Evolutionary conservation across 2,329 filamentous ascomycete genomes (phyloP).

Genomic region (Penicillium sp.): DNA sequence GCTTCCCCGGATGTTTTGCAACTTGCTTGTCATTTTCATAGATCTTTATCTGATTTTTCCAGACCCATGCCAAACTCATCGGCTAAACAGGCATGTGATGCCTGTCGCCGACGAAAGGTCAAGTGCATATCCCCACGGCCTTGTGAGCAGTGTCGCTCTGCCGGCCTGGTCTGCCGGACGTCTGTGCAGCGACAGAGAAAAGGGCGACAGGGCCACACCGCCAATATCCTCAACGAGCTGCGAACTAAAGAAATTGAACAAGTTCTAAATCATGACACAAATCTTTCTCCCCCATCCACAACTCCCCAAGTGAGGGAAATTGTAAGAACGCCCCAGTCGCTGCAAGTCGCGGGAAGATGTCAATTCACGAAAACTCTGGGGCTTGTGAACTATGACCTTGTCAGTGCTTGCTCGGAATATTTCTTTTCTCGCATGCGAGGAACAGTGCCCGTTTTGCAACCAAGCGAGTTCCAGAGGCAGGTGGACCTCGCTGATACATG

Average conservation of each 20-base stretch:
- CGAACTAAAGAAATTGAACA: conserved; percentile 3
- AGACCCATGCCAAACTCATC: neutral
- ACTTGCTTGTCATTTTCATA: neutral
- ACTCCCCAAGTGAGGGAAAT: neutral
- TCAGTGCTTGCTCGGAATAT: conserved; percentile 20
- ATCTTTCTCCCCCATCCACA: neutral
- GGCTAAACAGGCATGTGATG: conserved; percentile 24
- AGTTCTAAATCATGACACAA: neutral
- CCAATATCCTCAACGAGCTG: conserved; percentile 23
- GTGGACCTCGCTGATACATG: conserved; percentile 21
- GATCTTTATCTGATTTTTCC: neutral
- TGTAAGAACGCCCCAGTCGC: neutral
- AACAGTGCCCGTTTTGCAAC: conserved; percentile 33
- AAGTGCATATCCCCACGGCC: conserved; percentile 21
- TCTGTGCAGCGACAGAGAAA: conserved; percentile 19
- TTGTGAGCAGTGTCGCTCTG: conserved; percentile 19
- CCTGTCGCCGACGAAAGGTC: conserved; percentile 27
- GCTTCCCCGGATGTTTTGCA: conserved; percentile 4
- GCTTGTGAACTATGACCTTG: conserved; percentile 10
- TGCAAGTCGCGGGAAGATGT: neutral
- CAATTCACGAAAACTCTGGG: conserved; percentile 2
- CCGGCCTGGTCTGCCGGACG: conserved; percentile 19
- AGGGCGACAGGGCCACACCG: conserved; percentile 23
- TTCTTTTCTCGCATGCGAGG: conserved; percentile 25
- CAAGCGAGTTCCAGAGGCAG: conserved; percentile 24